Conservation (phyloP, 345 rosid genomes). For the Cardamine resedifolia region DNA sequence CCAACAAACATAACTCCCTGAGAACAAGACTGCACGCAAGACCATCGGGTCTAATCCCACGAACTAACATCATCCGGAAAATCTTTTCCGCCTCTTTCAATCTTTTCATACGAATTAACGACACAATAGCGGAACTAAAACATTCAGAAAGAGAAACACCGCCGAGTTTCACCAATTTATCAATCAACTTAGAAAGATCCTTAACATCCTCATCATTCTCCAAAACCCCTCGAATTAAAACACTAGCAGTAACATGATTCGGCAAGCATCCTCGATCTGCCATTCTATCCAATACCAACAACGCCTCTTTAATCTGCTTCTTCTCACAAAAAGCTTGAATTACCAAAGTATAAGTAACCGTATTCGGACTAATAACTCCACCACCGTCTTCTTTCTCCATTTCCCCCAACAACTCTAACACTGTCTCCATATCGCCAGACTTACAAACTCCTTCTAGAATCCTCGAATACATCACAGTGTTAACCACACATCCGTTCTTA, state of each 20-base stretch:
- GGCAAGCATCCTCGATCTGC: conserved; percentile 56
- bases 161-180: conserved; percentile 51
- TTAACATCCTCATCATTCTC: conserved; percentile 43
- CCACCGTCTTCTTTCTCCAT: conserved; percentile 70
- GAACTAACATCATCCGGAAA: conserved; percentile 49
- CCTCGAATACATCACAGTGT: conserved; percentile 60
- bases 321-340: conserved; percentile 62
- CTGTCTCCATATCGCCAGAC: conserved; percentile 55
- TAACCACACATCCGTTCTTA: conserved; percentile 54
- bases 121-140: conserved; percentile 60
- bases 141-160: conserved; percentile 62
- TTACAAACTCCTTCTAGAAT: conserved; percentile 67
- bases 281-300: conserved; percentile 73
- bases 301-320: conserved; percentile 54
- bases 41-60: conserved; percentile 64
- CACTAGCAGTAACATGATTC: conserved; percentile 65
- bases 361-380: conserved; percentile 53
- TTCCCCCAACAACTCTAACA: conserved; percentile 55
- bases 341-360: conserved; percentile 64
- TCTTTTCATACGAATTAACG: conserved; percentile 49
- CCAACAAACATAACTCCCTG: conserved; percentile 54
- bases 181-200: conserved; percentile 59
- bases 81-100: no score
- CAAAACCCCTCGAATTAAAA: conserved; percentile 64
- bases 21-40: conserved; percentile 64